Percentiles rank a stretch among this genome's conserved stretches.
Conservation (phyloP, 352 stramenopile genomes). For the Globisporangium emineosum region DNA sequence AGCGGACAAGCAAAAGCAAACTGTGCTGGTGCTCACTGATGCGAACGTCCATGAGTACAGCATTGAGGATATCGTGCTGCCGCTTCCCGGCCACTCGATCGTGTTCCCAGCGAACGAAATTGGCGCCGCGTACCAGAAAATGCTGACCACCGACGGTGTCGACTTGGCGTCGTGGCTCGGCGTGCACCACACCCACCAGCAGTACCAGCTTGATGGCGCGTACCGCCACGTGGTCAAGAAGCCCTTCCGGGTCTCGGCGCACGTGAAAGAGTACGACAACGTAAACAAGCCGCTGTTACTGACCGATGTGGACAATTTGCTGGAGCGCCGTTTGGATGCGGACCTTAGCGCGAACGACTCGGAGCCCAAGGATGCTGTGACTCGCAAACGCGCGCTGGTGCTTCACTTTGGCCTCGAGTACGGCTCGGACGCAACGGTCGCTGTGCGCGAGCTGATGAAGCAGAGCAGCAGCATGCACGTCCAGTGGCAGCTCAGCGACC, state of each 20-base stretch:
- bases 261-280: conserved; percentile 88
- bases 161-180: conserved; percentile 37
- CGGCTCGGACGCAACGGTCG: conserved; percentile 90
- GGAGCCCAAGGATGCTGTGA: background rate
- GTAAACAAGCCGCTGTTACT: conserved; percentile 84
- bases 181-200: conserved; percentile 42
- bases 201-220: conserved; percentile 71
- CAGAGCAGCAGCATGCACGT: conserved; percentile 83
- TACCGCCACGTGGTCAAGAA: conserved; percentile 92
- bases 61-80: conserved; percentile 93
- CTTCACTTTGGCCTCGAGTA: conserved; percentile 64
- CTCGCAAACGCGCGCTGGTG: conserved; percentile 32
- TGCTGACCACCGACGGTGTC: conserved; percentile 55
- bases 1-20: conserved; percentile 13
- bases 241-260: conserved; percentile 75
- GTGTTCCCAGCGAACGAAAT: conserved; percentile 80
- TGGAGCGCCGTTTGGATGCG: conserved; percentile 5
- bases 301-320: conserved; percentile 83
- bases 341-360: background rate
- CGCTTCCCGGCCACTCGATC: conserved; percentile 89
- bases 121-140: conserved; percentile 42
- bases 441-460: conserved; percentile 95
- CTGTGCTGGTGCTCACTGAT: conserved; percentile 71
- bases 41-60: conserved; percentile 84
- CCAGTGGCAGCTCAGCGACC: conserved; percentile 48